phyloP scores from a whole-genome alignment of 345 rosid species.

The Capsella bursapastoris region DNA sequence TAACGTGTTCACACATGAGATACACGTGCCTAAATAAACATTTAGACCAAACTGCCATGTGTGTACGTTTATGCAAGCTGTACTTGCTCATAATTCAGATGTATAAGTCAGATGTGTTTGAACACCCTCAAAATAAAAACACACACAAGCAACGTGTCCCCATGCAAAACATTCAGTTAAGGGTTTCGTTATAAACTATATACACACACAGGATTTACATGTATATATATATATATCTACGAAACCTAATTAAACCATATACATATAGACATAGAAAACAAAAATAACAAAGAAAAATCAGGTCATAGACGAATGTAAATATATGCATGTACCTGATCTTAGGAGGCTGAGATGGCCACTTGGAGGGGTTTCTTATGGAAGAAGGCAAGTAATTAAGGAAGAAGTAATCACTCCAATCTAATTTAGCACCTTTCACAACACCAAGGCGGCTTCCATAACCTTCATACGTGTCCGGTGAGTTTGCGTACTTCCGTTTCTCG shows the following conservation, averaged over 20 bases:
- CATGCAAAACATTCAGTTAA: conserved; percentile 34
- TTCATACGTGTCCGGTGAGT: conserved; percentile 80
- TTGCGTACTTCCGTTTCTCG: conserved; percentile 65
- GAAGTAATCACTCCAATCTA: conserved; percentile 97
- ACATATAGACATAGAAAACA: background rate
- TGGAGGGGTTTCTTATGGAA: conserved; percentile 51
- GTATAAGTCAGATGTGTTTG: background rate
- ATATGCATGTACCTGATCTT: conserved; percentile 59
- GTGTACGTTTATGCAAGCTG: conserved; percentile 32
- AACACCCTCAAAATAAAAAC: conserved; percentile 16
- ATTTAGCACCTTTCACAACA: conserved; percentile 72
- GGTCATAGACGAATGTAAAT: background rate
- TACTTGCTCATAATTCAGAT: conserved; percentile 26
- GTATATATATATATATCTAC: background rate
- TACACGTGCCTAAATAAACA: conserved; percentile 37
- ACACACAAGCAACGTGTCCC: conserved; percentile 30
- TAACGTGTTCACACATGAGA: conserved; percentile 35
- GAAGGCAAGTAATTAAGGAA: conserved; percentile 73
- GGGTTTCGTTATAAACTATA: conserved; percentile 9
- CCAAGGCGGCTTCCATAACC: conserved; percentile 96
- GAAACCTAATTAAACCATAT: background rate
- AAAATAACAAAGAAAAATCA: background rate
- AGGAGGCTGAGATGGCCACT: conserved; percentile 82
- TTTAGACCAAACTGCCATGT: conserved; percentile 32
- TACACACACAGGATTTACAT: too few species aligned